Conservation (phyloP, 2,329 filamentous ascomycete species). For the Hypoxylon sp. region DNA sequence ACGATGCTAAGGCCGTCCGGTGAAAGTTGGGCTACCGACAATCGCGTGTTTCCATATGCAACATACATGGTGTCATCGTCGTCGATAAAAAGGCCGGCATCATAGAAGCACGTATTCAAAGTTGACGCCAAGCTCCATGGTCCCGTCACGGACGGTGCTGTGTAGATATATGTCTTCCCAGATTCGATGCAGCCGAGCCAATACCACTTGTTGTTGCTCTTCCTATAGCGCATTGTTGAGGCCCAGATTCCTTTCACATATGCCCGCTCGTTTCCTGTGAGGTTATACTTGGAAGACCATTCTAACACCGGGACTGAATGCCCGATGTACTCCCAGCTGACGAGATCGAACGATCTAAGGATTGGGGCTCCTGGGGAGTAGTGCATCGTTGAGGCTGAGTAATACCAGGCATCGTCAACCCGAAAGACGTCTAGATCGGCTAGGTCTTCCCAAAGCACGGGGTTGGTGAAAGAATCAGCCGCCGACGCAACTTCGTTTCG, state of each 20-base stretch:
- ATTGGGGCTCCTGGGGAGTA: conserved; percentile 67
- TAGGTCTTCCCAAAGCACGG: conserved; percentile 66
- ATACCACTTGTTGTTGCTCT: conserved; percentile 45
- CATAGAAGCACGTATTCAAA: conserved; percentile 18
- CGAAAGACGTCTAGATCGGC: conserved; percentile 67
- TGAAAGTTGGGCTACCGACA: conserved; percentile 19
- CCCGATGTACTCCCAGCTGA: conserved; percentile 60
- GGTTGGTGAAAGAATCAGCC: conserved; percentile 59
- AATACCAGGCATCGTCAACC: conserved; percentile 58
- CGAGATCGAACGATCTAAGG: conserved; percentile 64
- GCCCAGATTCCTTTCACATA: conserved; percentile 50
- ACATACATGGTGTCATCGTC: conserved; percentile 26
- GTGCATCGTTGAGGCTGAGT: conserved; percentile 65
- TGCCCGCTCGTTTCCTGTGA: conserved; percentile 32
- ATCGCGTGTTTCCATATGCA: conserved; percentile 14
- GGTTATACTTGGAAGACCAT: conserved; percentile 41
- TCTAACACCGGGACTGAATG: conserved; percentile 55
- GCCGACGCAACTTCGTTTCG: neutral
- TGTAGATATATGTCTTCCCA: conserved; percentile 68
- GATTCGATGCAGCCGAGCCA: conserved; percentile 70
- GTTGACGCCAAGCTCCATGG: conserved; percentile 59
- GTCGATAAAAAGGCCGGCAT: conserved; percentile 14
- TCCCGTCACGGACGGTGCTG: conserved; percentile 59
- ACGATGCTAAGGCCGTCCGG: conserved; percentile 14
- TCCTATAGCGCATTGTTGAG: conserved; percentile 45